phyloP scores from a whole-genome alignment of 2,329 filamentous ascomycete species.

The Aspergillus alliaceus region DNA sequence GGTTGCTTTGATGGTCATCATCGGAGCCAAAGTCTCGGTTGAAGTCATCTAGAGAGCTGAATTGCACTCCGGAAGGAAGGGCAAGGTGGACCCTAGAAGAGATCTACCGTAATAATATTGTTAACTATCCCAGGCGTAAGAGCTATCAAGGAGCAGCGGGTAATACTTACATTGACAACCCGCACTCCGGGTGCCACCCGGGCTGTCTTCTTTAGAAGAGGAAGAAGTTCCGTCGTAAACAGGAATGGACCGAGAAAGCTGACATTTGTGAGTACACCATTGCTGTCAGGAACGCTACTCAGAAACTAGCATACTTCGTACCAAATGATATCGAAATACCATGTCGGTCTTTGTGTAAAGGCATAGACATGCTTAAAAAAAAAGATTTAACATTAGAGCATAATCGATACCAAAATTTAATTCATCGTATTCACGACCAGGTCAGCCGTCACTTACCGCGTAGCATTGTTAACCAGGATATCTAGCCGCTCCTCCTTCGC shows the following conservation, averaged over 20 bases:
- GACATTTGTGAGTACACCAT: background rate
- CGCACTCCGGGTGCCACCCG: background rate
- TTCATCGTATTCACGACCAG: no score
- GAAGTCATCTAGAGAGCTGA: background rate
- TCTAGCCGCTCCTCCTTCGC: background rate
- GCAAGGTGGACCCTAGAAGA: background rate
- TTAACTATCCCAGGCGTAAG: background rate
- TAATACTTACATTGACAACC: background rate
- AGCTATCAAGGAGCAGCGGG: no score
- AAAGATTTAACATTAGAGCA: background rate
- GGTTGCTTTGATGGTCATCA: background rate
- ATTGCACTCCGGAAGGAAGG: background rate
- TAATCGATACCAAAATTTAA: background rate
- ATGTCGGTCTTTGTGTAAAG: background rate
- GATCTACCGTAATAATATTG: background rate
- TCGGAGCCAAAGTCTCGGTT: background rate
- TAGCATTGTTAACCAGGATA: background rate
- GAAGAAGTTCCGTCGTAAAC: background rate
- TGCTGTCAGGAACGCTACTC: no score
- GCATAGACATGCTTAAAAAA: background rate
- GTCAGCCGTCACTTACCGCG: background rate
- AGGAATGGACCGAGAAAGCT: background rate
- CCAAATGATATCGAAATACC: background rate
- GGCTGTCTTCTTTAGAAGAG: background rate
- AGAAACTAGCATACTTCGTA: background rate